Conservation (phyloP, 306 rosid genomes). For the Alnus glutinosa region DNA sequence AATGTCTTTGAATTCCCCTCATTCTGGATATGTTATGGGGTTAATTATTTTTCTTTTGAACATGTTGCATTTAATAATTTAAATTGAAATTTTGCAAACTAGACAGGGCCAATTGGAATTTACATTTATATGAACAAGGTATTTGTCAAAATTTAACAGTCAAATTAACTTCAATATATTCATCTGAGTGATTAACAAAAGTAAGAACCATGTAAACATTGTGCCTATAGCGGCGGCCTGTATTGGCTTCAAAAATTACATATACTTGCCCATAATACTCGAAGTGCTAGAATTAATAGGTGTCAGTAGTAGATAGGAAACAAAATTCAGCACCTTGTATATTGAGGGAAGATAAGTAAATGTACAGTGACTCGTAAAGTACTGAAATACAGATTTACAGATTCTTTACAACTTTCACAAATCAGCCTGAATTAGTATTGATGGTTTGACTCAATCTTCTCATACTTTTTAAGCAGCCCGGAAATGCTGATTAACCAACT, state of each 20-base stretch:
- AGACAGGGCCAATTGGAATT: not conserved
- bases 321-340: not conserved
- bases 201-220: not conserved
- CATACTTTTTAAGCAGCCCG: not conserved
- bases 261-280: not conserved
- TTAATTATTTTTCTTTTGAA: not conserved
- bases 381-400: not conserved
- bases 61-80: not conserved
- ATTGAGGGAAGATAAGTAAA: not conserved
- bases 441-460: slow-evolving; percentile 5
- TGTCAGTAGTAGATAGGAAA: not conserved
- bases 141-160: not conserved
- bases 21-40: not conserved
- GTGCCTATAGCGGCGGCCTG: not conserved
- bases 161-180: not conserved
- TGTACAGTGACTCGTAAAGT: not conserved
- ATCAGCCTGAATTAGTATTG: not conserved
- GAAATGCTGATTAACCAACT: not conserved
- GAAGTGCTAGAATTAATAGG: not conserved
- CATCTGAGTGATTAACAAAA: not conserved
- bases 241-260: not conserved
- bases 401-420: not conserved
- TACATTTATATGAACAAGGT: too few relatives aligned
- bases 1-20: not conserved
- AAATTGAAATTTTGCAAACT: not conserved